These are phyloP conservation scores for Suhomyces xylopsoci DNA, from an alignment of 805 yeast species.

Conservation along the genomic window DNA sequence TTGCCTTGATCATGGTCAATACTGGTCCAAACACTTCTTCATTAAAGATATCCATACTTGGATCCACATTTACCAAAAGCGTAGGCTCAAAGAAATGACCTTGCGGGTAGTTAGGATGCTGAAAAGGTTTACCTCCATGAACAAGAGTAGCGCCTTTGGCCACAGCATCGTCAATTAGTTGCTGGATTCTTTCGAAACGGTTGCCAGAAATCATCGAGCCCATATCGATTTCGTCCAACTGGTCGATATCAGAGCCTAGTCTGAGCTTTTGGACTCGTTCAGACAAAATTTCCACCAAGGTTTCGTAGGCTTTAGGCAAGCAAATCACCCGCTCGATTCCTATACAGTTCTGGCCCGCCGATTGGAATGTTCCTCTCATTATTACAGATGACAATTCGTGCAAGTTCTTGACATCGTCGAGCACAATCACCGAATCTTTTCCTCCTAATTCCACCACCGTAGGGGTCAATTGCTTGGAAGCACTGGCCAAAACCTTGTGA, in stretches of 20 bases:
- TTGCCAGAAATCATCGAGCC: slow-evolving; percentile 90
- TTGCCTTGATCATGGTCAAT: slow-evolving; percentile 73
- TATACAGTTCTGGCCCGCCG: slow-evolving; percentile 97
- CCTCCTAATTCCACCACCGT: slow-evolving; percentile 97
- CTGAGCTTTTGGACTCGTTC: slow-evolving; percentile 61
- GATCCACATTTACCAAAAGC: slow-evolving; percentile 74
- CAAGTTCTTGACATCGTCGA: slow-evolving; percentile 69
- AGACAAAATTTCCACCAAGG: slow-evolving; percentile 53
- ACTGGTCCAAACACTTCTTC: slow-evolving; percentile 96
- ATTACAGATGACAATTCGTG: slow-evolving; percentile 64
- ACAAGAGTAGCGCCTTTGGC: slow-evolving; percentile 74
- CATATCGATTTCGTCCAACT: slow-evolving; percentile 85
- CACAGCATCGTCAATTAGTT: slow-evolving; percentile 70
- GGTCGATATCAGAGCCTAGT: slow-evolving; percentile 90
- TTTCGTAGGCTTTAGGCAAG: slow-evolving; percentile 63
- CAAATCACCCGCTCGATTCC: slow-evolving; percentile 95
- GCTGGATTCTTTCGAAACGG: slow-evolving; percentile 67
- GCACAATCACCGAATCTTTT: slow-evolving; percentile 83
- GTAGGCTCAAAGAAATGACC: slow-evolving; percentile 96
- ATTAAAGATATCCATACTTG: slow-evolving; percentile 71
- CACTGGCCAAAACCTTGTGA: slow-evolving; percentile 77
- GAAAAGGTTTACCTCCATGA: slow-evolving; percentile 75
- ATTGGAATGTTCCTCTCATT: slow-evolving; percentile 94
- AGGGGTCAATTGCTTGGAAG: slow-evolving; percentile 85
- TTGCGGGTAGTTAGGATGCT: slow-evolving; percentile 90